Conservation (phyloP, 2,329 filamentous ascomycete species). For the Geoglossum cookeanum region DNA sequence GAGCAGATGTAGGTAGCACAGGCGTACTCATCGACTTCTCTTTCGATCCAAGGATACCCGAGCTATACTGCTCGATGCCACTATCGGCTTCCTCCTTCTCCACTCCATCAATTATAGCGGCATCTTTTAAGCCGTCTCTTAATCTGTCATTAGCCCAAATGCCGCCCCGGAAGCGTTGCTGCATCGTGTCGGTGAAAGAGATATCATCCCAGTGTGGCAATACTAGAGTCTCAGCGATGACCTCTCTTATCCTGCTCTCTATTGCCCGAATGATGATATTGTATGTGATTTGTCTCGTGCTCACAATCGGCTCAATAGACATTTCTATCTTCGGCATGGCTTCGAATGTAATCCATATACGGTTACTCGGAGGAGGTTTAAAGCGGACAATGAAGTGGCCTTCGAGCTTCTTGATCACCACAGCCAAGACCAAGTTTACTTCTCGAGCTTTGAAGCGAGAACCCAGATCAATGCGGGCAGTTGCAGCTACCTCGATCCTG, state of each 20-base stretch:
- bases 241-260: conserved; percentile 85
- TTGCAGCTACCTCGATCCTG: conserved; percentile 76
- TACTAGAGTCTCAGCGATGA: conserved; percentile 80
- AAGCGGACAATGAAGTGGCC: conserved; percentile 72
- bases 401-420: conserved; percentile 66
- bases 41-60: conserved; percentile 7
- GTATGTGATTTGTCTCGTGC: conserved; percentile 87
- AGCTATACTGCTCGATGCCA: neutral
- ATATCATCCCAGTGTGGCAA: conserved; percentile 91
- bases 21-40: conserved; percentile 20
- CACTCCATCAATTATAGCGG: neutral
- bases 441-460: conserved; percentile 75
- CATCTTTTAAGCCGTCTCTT: neutral
- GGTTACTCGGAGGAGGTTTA: conserved; percentile 88
- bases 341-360: conserved; percentile 90
- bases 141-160: conserved; percentile 40
- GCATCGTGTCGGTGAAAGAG: conserved; percentile 67
- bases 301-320: conserved; percentile 89
- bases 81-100: neutral
- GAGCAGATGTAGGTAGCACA: conserved; percentile 11
- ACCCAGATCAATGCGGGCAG: conserved; percentile 78
- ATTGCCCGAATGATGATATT: conserved; percentile 81
- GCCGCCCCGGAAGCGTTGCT: conserved; percentile 66
- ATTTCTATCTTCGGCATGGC: conserved; percentile 87
- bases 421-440: conserved; percentile 73